Percentiles rank a stretch among this genome's conserved stretches.
Conservation (phyloP, 352 stramenopile genomes). For the Phytophthora pini region DNA sequence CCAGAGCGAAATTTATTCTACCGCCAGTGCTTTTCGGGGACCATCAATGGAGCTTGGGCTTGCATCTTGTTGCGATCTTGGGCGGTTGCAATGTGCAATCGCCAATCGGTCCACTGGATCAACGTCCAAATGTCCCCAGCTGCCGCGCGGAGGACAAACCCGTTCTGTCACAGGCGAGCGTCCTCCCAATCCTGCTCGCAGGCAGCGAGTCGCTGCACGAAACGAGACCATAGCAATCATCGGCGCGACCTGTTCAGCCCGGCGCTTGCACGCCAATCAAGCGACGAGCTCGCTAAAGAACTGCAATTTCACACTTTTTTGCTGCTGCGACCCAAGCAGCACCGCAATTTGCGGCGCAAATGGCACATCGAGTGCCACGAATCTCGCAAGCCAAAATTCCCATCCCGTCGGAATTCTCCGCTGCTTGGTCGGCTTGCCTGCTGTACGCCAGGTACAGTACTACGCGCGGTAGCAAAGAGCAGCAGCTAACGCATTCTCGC, state of each 20-base stretch:
- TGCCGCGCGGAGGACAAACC: constrained; percentile 13
- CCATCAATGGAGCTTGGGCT: constrained; percentile 3
- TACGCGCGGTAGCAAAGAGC: constrained; percentile 20
- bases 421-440: constrained; percentile 11
- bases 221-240: constrained; percentile 30
- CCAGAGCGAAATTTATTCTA: not conserved
- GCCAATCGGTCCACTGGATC: constrained; percentile 1
- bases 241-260: not conserved
- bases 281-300: constrained; percentile 16
- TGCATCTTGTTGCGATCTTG: constrained; percentile 9
- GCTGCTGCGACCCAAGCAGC: constrained; percentile 27
- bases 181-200: constrained; percentile 11
- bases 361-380: constrained; percentile 10
- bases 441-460: too few relatives aligned
- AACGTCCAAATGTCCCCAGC: constrained; percentile 24
- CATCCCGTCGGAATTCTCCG: constrained; percentile 29
- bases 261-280: constrained; percentile 24
- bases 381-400: constrained; percentile 15
- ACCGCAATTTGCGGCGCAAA: constrained; percentile 20
- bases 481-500: not conserved
- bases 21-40: not conserved
- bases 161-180: constrained; percentile 10
- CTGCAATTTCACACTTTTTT: constrained; percentile 22
- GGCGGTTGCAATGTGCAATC: constrained; percentile 18
- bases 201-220: not conserved